Conservation (phyloP, 1,284 basidiomycete species). For the Termitomyces sp. region DNA sequence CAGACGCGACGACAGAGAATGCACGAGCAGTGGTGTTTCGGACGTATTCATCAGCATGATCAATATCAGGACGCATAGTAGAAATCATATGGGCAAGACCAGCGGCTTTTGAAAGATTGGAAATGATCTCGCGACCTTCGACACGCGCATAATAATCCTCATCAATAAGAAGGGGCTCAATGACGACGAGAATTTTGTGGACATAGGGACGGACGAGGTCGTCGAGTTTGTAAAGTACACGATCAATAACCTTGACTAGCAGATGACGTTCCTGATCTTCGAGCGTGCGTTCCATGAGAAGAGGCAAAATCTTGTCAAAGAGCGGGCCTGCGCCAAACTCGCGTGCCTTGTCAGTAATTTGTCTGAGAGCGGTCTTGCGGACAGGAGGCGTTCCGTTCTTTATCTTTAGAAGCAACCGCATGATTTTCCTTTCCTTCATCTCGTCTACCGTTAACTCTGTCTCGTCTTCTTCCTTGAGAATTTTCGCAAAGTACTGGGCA, state of each 20-base stretch:
- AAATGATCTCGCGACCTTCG: slow-evolving; percentile 99
- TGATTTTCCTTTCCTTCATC: slow-evolving; percentile 99
- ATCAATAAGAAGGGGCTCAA: slow-evolving; percentile 98
- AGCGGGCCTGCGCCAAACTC: slow-evolving; percentile 99
- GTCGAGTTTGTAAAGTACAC: slow-evolving; percentile 98
- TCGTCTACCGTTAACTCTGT: slow-evolving; percentile 95
- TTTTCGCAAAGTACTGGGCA: slow-evolving; percentile 96
- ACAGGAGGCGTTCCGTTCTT: slow-evolving; percentile 99
- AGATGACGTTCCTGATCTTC: slow-evolving; percentile 99
- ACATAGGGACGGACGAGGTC: slow-evolving; percentile 98
- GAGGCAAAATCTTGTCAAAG: slow-evolving; percentile 97
- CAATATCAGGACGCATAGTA: slow-evolving; percentile 99
- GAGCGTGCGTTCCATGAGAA: slow-evolving; percentile 98
- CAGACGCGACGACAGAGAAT: slow-evolving; percentile 98
- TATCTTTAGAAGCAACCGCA: slow-evolving; percentile 99
- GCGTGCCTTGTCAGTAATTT: slow-evolving; percentile 99
- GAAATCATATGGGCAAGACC: slow-evolving; percentile 99
- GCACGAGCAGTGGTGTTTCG: slow-evolving; percentile 98
- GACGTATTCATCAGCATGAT: slow-evolving; percentile 99
- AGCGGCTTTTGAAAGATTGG: slow-evolving; percentile 97
- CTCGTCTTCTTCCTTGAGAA: slow-evolving; percentile 92
- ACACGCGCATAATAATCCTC: slow-evolving; percentile 99
- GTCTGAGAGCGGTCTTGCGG: slow-evolving; percentile 93
- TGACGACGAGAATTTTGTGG: slow-evolving; percentile 99
- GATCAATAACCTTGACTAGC: slow-evolving; percentile 98